Evolutionary conservation across 2,329 filamentous ascomycete genomes (phyloP), one percentile per base, ranked within the genome.

Genomic region (Botryosphaeria dothidea): DNA sequence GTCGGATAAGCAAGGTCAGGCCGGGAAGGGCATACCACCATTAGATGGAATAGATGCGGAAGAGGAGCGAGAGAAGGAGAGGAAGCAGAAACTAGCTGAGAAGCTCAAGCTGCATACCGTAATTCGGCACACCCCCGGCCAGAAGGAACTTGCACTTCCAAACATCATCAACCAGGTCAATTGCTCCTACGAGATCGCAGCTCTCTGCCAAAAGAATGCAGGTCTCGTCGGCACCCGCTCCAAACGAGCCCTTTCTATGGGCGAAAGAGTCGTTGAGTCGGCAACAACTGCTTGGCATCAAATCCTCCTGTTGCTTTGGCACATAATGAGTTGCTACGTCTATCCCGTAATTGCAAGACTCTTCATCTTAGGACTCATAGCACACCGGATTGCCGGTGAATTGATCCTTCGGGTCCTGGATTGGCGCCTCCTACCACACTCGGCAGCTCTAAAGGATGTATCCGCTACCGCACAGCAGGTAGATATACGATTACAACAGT

Each of bases 391-490:
- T 43, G 83, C 89, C 48, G 94, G 92, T 21, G 95, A 99, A 76
- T 82, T 90, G 56, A 81, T 97, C 13, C 81, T 99, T 29, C 82
- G 85, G 23, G 76, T 97, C 29, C 82, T 99, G 13, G 94, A 98
- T 78, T 98, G 93, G 88, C 88, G 92, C 36, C 84, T 88, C 25
- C 87, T 90, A 52, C 90, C 92, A 7, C 89, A 90, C 46, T 90
- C 89, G 57, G 89, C 93, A 45, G 95, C 95, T 0, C 80, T 99
- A 64, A 98, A 98, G 75, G 95, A 99, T 75, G 88, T 98, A 49
- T 98, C 93, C 34, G 95, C 95, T 15, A 98, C 94, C 0, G 95
- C 95, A 25, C 95, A 99, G 76, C 95, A 99, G 78, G 89, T 99
- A 38, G 95, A 99, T 78, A 97, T 99, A 69, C 91, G 95, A 4